These are phyloP conservation scores for Senecio squalidus DNA, from an alignment of 140 eudicot genomes.

Conservation along the genomic window DNA sequence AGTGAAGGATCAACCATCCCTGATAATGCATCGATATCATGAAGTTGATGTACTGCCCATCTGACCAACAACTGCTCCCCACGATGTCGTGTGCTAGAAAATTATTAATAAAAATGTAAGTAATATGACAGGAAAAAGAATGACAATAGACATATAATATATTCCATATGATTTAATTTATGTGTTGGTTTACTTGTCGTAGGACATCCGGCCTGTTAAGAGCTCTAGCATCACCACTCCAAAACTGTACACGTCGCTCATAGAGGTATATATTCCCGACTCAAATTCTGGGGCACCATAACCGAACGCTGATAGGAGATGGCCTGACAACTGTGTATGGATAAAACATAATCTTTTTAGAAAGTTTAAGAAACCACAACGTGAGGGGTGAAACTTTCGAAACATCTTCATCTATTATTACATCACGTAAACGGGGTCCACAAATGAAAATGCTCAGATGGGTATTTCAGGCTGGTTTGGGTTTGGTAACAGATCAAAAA, in stretches of 20 bases:
- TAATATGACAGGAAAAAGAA: not conserved
- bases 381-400: no score
- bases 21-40: conserved; percentile 80
- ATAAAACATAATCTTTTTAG: conserved; percentile 2
- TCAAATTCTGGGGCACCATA: conserved; percentile 96
- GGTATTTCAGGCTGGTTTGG: not conserved
- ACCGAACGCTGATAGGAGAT: conserved; percentile 68
- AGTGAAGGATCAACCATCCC: conserved; percentile 94
- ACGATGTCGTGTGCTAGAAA: conserved; percentile 55
- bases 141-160: not conserved
- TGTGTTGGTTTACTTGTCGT: conserved; percentile 63
- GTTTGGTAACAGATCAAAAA: not conserved
- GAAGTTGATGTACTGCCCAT: conserved; percentile 93
- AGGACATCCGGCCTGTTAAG: conserved; percentile 80
- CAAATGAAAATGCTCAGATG: not conserved
- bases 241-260: conserved; percentile 94
- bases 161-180: not conserved
- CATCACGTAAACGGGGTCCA: not conserved
- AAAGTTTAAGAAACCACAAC: not conserved
- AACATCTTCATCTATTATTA: no score
- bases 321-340: conserved; percentile 65
- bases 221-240: conserved; percentile 96
- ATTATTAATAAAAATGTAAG: not conserved
- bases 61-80: conserved; percentile 88
- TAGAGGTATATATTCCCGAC: conserved; percentile 64